Evolutionary conservation across 257 asterid species (phyloP).

Genomic region (Solanum neorickii): DNA sequence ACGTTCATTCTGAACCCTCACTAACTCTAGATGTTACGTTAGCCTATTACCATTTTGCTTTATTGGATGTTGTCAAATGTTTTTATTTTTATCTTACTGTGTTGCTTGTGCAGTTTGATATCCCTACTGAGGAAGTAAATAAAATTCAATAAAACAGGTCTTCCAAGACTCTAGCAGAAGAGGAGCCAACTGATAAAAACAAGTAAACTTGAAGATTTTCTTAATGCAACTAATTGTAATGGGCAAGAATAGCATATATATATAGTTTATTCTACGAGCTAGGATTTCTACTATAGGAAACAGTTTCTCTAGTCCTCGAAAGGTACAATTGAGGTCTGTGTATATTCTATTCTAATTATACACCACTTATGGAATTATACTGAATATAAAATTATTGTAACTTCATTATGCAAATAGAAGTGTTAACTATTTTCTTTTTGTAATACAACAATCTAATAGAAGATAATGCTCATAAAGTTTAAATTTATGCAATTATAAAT

Average conservation of each 20-base stretch:
- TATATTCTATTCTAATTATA: not conserved
- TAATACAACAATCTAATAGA: not conserved
- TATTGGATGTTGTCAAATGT: not conserved
- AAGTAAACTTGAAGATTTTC: not conserved
- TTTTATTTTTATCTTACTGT: not conserved
- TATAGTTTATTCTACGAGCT: not conserved
- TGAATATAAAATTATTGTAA: not conserved
- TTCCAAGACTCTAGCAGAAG: conserved; percentile 22
- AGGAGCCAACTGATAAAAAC: conserved; percentile 28
- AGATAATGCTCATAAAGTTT: not conserved
- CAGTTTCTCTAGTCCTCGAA: not conserved
- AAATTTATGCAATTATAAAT: not conserved
- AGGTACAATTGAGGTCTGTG: not conserved
- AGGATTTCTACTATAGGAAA: not conserved
- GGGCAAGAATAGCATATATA: not conserved
- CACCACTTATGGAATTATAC: not conserved
- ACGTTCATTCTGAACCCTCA: not conserved
- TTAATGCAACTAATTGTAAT: not conserved
- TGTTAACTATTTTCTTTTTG: not conserved
- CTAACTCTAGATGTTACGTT: not conserved
- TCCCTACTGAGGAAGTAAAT: conserved; percentile 35
- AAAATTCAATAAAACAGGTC: conserved; percentile 43
- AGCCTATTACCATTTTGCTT: not conserved
- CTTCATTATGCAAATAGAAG: not conserved
- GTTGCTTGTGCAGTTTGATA: conserved; percentile 45